Evolutionary conservation across 306 rosid species (phyloP), one percentile per base, ranked within the genome.

Genomic region (Prunus armeniaca): DNA sequence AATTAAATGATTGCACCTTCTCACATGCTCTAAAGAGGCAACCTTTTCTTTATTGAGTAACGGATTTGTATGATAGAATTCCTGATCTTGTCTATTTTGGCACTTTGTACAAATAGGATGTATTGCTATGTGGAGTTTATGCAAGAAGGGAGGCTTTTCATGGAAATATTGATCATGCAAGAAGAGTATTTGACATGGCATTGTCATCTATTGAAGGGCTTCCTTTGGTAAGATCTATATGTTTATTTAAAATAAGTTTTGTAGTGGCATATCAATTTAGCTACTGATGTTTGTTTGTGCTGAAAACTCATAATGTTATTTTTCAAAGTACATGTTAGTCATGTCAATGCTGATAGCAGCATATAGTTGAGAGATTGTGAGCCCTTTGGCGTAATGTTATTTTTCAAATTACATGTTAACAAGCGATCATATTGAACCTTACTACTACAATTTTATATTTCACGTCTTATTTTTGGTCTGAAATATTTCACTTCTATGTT

Each of bases 101-200:
- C 25, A 28, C 70, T 72, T 22, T 84, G 56, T 78, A 63, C 47
- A 49, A 83, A 47, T 85, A 94, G 98, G 98, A 94, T 80, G 80
- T 90, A 76, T 82, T 95, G 80, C 80, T 95, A 69, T 95, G 98
- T 80, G 98, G 98, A 68, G 87, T 95, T 69, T 95, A 92, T 84
- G 98, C 98, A 75, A 82, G 76, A 38, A 89, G 98, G 80, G 98
- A 95, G 86, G 98, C 98, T 76, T 75, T 71, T 66, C 85, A 90
- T 65, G 96, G 96, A 67, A 92, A 94, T 77, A 76, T 90, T 63
- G 96, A 88, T 81, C 90, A 87, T 71, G 96, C 98, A 72, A 92
- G 98, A 72, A 92, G 86, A 85, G 90, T 94, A 69, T 92, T 94
- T 89, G 98, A 94, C 85, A 92, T 92, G 98, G 95, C 98, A 32